Evolutionary conservation across 129 eudicot species (phyloP), one percentile per base, ranked within the genome.

Genomic region (carrot (Daucus carota)): DNA sequence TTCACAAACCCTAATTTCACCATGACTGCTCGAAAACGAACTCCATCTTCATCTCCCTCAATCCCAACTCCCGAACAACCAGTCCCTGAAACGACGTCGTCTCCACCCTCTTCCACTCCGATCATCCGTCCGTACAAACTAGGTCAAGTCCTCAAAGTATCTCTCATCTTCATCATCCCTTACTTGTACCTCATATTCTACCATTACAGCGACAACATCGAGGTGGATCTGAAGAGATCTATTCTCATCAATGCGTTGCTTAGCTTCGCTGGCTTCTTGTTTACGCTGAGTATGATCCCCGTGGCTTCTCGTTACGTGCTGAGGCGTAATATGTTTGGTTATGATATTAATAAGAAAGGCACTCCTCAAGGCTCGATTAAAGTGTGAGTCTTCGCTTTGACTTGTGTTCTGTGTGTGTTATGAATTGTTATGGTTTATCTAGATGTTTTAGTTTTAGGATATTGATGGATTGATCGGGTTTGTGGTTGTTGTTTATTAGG

Each of bases 261-360:
- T 62, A 87, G 99, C 83, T 59, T 87, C 14, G 76, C 80, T 8
- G 96, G 92, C 1, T 95, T 91, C 66, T 77, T 95, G 2, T 31
- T 89, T 7, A 89, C 97, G 48, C 73, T 89, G 2, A 42, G 36
- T 20, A 63, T 95, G 97, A 91, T 95, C 42, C 99, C 97, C 5
- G 96, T 95, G 33, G 96, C 97, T 48, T 82, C 99, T 0, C 85
- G 85, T 79, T 91, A 91, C 77, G 92, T 95, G 13, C 73, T 81
- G 63, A 83, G 90, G 48, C 87, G 97, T 52, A 91, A 89, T 75
- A 77, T 95, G 84, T 95, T 87, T 76, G 99, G 99, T 44, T 86
- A 50, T 72, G 97, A 95, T 70, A 91, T 95, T 70, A 95, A 95
- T 66, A 91, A 95, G 89, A 89, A 75, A 76, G 97, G 99, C 9